These are phyloP conservation scores for Ilex asprella DNA, from an alignment of 257 asterid species.

Conservation along the genomic window DNA sequence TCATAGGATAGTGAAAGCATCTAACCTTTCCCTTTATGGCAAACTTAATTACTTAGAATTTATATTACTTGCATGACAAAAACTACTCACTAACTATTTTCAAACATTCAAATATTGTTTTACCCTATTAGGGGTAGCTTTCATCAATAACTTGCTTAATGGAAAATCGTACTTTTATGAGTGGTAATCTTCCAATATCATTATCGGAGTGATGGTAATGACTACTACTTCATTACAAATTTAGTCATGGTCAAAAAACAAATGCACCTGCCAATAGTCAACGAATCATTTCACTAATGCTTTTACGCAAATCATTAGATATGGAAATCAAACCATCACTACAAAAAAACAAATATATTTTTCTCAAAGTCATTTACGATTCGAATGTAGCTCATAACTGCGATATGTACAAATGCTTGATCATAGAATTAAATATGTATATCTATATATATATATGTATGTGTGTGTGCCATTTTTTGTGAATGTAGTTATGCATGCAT, in stretches of 20 bases:
- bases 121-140: too few relatives aligned
- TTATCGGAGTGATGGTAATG: not conserved
- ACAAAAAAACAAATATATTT: not conserved
- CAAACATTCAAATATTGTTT: too few relatives aligned
- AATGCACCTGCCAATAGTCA: too few relatives aligned
- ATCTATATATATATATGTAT: too few relatives aligned
- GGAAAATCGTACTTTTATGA: conserved; percentile 18
- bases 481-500: conserved; percentile 8
- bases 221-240: too few relatives aligned
- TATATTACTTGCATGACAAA: not conserved
- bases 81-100: not conserved
- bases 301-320: too few relatives aligned
- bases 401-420: too few relatives aligned
- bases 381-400: too few relatives aligned
- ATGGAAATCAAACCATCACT: conserved; percentile 6
- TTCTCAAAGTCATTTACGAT: too few relatives aligned
- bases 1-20: not conserved
- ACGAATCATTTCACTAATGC: too few relatives aligned
- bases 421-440: too few relatives aligned
- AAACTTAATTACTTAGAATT: conserved; percentile 3
- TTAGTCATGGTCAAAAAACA: too few relatives aligned
- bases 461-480: not conserved
- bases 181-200: conserved; percentile 22
- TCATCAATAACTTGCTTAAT: conserved; percentile 6
- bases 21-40: conserved; percentile 4